These are phyloP conservation scores for Hypoxylon crocopeplum DNA, from an alignment of 495 filamentous ascomycete genomes.

Conservation along the genomic window DNA sequence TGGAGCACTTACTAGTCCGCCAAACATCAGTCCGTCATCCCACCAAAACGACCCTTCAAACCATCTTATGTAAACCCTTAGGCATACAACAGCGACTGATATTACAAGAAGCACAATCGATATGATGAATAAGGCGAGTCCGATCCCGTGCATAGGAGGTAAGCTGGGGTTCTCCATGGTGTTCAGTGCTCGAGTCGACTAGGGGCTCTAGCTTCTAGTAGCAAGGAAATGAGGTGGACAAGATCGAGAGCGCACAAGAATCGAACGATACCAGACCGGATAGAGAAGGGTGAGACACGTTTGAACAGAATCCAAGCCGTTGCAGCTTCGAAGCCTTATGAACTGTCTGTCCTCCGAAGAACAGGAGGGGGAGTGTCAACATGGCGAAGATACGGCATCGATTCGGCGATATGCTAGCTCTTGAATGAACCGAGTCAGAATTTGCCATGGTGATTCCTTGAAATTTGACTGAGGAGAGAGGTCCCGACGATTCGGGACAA, in stretches of 20 bases:
- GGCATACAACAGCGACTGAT: slow-evolving; percentile 6
- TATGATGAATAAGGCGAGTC: slow-evolving; percentile 6
- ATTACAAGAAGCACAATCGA: slow-evolving; percentile 6
- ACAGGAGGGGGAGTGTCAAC: neutral
- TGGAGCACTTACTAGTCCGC: slow-evolving; percentile 18
- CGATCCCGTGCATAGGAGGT: neutral
- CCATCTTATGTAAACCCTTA: slow-evolving; percentile 20
- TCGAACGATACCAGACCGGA: too few relatives aligned
- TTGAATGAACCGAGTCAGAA: neutral
- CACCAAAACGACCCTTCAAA: slow-evolving; percentile 22
- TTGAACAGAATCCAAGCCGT: neutral
- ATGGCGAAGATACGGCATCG: neutral
- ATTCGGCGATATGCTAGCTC: neutral
- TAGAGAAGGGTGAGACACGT: too few relatives aligned
- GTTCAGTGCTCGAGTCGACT: neutral
- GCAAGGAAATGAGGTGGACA: too few relatives aligned
- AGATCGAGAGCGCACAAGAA: too few relatives aligned
- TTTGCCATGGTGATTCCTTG: neutral
- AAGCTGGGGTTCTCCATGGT: neutral
- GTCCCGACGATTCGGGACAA: neutral
- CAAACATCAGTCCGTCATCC: slow-evolving; percentile 30
- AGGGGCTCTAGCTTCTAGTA: too few relatives aligned
- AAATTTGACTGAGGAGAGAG: neutral
- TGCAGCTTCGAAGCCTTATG: neutral
- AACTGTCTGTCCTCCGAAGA: neutral